phyloP scores from a whole-genome alignment of 768 basidiomycete genomes.

The Plicaturopsis crispa region DNA sequence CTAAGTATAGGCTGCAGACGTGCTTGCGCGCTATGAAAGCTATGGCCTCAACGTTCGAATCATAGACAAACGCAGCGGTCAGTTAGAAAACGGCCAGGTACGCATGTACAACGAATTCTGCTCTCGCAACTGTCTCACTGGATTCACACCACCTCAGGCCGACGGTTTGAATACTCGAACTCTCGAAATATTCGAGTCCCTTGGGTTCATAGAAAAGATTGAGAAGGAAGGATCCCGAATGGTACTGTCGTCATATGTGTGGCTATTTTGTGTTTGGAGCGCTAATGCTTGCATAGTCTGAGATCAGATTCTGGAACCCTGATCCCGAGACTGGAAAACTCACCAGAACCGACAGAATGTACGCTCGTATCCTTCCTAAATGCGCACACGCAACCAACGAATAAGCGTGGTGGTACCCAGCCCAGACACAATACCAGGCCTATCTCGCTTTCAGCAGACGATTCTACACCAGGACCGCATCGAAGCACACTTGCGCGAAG shows the following conservation, averaged over 20 bases:
- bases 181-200: neutral
- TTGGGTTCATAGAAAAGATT: neutral
- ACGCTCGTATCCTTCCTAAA: no score
- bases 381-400: no score
- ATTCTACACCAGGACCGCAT: neutral
- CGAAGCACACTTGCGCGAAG: neutral
- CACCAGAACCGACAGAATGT: neutral
- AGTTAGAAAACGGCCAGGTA: no score
- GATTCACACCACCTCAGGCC: no score
- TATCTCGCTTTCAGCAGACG: neutral
- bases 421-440: neutral
- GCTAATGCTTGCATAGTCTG: neutral
- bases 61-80: no score
- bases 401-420: no score
- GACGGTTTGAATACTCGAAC: neutral
- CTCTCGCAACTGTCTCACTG: no score
- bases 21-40: no score
- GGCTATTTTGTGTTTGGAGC: neutral
- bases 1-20: no score
- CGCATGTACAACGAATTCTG: no score
- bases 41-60: no score
- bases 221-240: neutral
- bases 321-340: neutral
- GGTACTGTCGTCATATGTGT: neutral
- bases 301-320: neutral